These are phyloP conservation scores for Sequoia sempervirens DNA, from an alignment of 75 land plant species.

Conservation along the genomic window DNA sequence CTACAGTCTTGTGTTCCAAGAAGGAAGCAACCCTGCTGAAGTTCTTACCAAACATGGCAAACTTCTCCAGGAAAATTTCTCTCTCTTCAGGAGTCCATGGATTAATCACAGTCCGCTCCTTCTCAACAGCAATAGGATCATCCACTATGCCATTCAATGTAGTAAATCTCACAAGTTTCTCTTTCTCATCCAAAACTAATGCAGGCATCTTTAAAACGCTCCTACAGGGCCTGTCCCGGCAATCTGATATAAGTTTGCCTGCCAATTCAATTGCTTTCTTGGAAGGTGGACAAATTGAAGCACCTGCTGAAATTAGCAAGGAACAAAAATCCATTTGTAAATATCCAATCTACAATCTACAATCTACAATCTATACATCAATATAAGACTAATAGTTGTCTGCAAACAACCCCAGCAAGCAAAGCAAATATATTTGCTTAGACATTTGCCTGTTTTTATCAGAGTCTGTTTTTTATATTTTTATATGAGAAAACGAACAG, in stretches of 20 bases:
- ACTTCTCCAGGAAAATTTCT: constrained; percentile 69
- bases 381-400: neutral
- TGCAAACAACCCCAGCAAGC: neutral
- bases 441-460: neutral
- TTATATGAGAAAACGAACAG: neutral
- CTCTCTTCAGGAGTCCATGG: constrained; percentile 85
- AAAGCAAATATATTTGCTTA: neutral
- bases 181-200: constrained; percentile 59
- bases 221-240: constrained; percentile 31
- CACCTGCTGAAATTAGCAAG: constrained; percentile 21
- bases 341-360: neutral
- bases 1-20: constrained; percentile 80
- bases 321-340: neutral
- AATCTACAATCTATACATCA: neutral
- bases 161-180: constrained; percentile 48
- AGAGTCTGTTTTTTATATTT: neutral
- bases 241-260: constrained; percentile 44
- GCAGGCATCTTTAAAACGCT: constrained; percentile 74
- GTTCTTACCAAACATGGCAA: constrained; percentile 66
- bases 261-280: constrained; percentile 34
- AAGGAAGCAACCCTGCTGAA: constrained; percentile 74
- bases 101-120: constrained; percentile 63
- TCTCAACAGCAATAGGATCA: constrained; percentile 79
- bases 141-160: constrained; percentile 69
- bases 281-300: constrained; percentile 26